phyloP scores from a whole-genome alignment of 164 flowering plant genomes.

The Tinospora cordifolia region DNA sequence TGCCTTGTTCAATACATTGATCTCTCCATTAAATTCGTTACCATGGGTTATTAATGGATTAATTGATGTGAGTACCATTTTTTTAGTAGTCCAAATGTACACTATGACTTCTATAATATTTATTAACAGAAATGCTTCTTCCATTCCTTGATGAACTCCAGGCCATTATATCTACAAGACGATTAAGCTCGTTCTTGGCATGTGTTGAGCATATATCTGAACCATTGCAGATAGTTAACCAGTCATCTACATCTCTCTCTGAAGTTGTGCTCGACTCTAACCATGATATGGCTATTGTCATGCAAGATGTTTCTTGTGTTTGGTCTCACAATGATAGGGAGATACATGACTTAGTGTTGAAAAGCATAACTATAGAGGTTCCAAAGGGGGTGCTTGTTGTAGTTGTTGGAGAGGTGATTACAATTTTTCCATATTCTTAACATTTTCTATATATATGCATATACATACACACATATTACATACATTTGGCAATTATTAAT shows the following conservation, averaged over 20 bases:
- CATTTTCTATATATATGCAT: not conserved
- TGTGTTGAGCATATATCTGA: slow-evolving; percentile 33
- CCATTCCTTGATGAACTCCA: slow-evolving; percentile 19
- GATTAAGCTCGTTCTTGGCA: slow-evolving; percentile 66
- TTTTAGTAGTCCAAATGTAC: not conserved
- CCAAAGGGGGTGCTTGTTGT: slow-evolving; percentile 67
- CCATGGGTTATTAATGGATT: slow-evolving; percentile 99
- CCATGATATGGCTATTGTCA: slow-evolving; percentile 40
- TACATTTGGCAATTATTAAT: no score
- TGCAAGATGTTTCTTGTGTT: slow-evolving; percentile 52
- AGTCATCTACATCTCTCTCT: slow-evolving; percentile 16
- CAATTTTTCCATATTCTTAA: not conserved
- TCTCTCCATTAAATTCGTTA: slow-evolving; percentile 93
- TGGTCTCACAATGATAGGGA: slow-evolving; percentile 53
- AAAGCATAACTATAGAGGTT: slow-evolving; percentile 41
- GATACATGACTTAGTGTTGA: slow-evolving; percentile 31
- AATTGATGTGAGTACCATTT: slow-evolving; percentile 72
- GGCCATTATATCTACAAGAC: slow-evolving; percentile 75
- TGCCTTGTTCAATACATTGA: slow-evolving; percentile 77
- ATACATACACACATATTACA: no score
- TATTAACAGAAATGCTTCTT: slow-evolving; percentile 12
- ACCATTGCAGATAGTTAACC: slow-evolving; percentile 10
- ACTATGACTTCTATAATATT: not conserved
- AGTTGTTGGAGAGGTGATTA: slow-evolving; percentile 76
- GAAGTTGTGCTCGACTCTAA: slow-evolving; percentile 15